A percentile compares a stretch with the other conserved stretches of the same genome.
Conservation (phyloP, 306 rosid species). For the Cucurbita argyrosperma region DNA sequence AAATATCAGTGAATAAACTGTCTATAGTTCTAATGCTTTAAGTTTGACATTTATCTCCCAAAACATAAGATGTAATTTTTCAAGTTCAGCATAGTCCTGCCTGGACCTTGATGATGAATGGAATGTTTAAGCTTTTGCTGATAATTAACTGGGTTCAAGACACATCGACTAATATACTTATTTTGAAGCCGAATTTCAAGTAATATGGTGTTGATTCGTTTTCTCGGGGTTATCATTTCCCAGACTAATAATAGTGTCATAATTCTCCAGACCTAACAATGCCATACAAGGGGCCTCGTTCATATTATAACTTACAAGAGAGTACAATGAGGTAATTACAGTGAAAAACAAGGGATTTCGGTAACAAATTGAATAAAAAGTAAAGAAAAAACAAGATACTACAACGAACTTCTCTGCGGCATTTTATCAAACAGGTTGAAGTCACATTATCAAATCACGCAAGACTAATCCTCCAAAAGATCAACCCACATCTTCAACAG, state of each 20-base stretch:
- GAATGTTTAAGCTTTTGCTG: background rate
- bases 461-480: background rate
- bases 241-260: background rate
- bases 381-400: background rate
- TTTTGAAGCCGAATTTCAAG: background rate
- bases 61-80: background rate
- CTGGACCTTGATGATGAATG: background rate
- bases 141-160: background rate
- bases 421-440: background rate
- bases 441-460: background rate
- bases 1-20: background rate
- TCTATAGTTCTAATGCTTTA: background rate
- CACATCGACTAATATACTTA: background rate
- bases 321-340: background rate
- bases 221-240: background rate
- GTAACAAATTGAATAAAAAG: background rate
- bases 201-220: background rate
- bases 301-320: background rate
- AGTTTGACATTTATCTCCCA: background rate
- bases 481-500: background rate
- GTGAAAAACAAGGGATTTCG: background rate
- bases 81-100: background rate
- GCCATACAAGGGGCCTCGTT: background rate
- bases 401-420: background rate
- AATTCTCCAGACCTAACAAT: background rate